Conservation (phyloP, 106 monocot genomes). For the Dendrobium huoshanense region DNA sequence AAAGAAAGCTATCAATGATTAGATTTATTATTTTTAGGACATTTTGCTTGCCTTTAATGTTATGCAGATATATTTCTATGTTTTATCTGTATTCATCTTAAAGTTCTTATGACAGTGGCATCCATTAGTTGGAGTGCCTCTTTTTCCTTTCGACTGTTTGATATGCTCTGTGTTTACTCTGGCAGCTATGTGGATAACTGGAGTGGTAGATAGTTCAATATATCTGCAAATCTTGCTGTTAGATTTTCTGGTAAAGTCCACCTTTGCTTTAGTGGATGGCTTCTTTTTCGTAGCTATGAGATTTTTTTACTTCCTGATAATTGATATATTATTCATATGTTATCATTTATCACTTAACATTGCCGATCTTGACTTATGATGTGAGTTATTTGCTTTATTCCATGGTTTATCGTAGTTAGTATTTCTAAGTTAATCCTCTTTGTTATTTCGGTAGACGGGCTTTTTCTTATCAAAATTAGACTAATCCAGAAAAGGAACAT, state of each 20-base stretch:
- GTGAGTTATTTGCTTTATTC: background rate
- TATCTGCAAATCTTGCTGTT: conserved; percentile 7
- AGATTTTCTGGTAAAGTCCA: background rate
- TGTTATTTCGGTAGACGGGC: background rate
- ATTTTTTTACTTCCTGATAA: background rate
- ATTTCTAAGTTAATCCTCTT: background rate
- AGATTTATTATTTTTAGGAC: conserved; percentile 16
- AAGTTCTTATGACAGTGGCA: background rate
- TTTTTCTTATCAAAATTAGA: background rate
- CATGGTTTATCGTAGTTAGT: background rate
- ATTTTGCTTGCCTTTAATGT: background rate
- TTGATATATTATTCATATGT: background rate
- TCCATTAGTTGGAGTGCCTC: conserved; percentile 8
- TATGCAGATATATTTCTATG: conserved; percentile 2
- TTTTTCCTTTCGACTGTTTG: background rate
- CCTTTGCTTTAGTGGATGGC: background rate
- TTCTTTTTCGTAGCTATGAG: background rate
- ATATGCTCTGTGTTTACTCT: conserved; percentile 2
- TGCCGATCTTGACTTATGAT: background rate
- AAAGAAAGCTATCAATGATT: conserved; percentile 67
- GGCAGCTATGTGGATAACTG: background rate
- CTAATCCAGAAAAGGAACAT: conserved; percentile 4
- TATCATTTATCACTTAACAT: background rate
- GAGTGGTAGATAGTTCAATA: conserved; percentile 4
- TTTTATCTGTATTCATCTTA: conserved; percentile 1